These are phyloP conservation scores for Plectosphaerella cucumerina DNA, from an alignment of 2,329 filamentous ascomycete species.

Conservation along the genomic window DNA sequence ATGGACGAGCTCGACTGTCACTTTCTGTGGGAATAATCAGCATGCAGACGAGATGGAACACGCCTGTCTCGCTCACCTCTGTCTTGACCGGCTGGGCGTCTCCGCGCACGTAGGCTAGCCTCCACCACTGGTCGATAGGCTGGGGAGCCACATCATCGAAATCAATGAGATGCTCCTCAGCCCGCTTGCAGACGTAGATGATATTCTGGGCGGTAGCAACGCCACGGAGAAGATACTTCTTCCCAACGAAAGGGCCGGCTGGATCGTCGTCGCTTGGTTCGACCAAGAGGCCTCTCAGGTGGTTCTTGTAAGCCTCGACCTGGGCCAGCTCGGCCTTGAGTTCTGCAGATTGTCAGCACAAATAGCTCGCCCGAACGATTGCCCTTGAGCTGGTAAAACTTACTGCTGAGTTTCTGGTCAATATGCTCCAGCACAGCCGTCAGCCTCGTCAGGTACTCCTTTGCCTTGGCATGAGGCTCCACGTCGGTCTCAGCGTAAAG, in stretches of 20 bases:
- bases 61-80: slow-evolving; percentile 34
- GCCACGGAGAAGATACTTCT: slow-evolving; percentile 47
- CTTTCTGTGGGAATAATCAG: slow-evolving; percentile 34
- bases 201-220: slow-evolving; percentile 42
- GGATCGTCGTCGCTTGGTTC: slow-evolving; percentile 30
- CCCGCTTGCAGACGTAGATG: slow-evolving; percentile 45
- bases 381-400: slow-evolving; percentile 7
- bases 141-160: slow-evolving; percentile 23
- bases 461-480: background rate
- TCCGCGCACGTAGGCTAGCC: slow-evolving; percentile 36
- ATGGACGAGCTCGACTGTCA: slow-evolving; percentile 39
- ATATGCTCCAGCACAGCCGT: slow-evolving; percentile 25
- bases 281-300: slow-evolving; percentile 34
- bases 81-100: slow-evolving; percentile 38
- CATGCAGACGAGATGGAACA: background rate
- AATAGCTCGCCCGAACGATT: too few relatives aligned
- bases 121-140: slow-evolving; percentile 52
- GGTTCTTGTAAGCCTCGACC: slow-evolving; percentile 28
- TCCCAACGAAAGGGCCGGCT: slow-evolving; percentile 32
- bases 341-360: slow-evolving; percentile 20
- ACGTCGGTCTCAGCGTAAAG: background rate
- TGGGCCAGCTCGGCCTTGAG: slow-evolving; percentile 24
- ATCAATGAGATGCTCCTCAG: slow-evolving; percentile 36
- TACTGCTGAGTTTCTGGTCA: slow-evolving; percentile 29
- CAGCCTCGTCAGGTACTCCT: background rate